A percentile compares a stretch with the other conserved stretches of the same genome.
Conservation (phyloP, 140 eudicot genomes). For the Ambrosia hybrid region DNA sequence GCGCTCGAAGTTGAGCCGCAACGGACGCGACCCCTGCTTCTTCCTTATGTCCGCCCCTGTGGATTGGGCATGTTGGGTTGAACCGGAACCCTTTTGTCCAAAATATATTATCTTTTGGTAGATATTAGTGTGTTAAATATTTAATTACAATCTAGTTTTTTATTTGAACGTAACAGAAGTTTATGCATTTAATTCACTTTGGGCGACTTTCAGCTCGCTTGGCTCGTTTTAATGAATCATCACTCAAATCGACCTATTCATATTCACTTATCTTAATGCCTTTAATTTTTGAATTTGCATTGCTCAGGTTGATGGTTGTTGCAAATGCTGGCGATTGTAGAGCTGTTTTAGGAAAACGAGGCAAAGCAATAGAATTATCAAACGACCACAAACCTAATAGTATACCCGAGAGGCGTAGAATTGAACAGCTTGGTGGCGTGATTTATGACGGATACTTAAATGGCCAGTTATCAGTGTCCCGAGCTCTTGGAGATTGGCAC, state of each 20-base stretch:
- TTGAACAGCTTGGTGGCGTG: constrained; percentile 80
- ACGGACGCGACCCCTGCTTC: too few species aligned
- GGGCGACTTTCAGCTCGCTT: neutral
- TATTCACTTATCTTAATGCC: too few species aligned
- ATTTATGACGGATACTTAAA: constrained; percentile 84
- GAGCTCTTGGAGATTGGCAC: constrained; percentile 96
- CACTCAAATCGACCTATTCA: neutral
- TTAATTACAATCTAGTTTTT: neutral
- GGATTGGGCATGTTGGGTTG: too few species aligned
- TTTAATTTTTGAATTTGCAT: neutral
- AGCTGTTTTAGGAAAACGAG: constrained; percentile 81
- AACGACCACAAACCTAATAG: constrained; percentile 88
- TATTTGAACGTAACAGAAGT: neutral
- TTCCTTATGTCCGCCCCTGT: too few species aligned
- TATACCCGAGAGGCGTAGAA: constrained; percentile 57
- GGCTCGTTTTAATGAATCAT: neutral
- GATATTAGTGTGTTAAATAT: neutral
- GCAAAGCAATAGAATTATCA: constrained; percentile 79
- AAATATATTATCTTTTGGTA: too few species aligned
- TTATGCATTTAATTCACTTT: neutral
- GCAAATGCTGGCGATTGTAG: constrained; percentile 97
- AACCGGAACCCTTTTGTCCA: too few species aligned
- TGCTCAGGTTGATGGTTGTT: constrained; percentile 62
- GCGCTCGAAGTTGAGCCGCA: too few species aligned
- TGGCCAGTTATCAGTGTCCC: constrained; percentile 79